Percentiles rank a stretch among this genome's conserved stretches.
phyloP scores from a whole-genome alignment of 1,139 yeast species.

The Candida sp. region DNA sequence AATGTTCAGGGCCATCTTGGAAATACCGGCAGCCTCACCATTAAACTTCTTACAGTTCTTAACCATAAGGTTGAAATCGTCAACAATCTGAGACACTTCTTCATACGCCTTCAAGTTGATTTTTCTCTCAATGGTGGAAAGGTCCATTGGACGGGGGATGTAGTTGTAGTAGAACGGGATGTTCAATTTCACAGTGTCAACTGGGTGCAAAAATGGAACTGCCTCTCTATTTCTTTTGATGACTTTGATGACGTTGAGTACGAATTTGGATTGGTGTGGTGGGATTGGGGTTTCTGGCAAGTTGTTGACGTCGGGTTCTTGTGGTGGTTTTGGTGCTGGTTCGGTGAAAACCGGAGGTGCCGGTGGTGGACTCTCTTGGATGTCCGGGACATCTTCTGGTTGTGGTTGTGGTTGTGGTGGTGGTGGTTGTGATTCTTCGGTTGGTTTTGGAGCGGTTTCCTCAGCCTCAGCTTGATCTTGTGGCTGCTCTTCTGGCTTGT shows the following conservation, averaged over 20 bases:
- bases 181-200: conserved; percentile 84
- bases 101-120: conserved; percentile 71
- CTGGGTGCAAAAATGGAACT: conserved; percentile 87
- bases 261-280: conserved; percentile 80
- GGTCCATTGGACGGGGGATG: conserved; percentile 91
- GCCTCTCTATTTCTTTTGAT: conserved; percentile 94
- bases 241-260: conserved; percentile 71
- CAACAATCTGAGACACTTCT: conserved; percentile 66
- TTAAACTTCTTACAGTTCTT: conserved; percentile 82
- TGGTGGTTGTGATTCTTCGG: not conserved
- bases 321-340: conserved; percentile 76
- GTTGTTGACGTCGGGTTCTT: conserved; percentile 74
- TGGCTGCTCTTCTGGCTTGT: not conserved
- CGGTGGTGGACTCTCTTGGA: conserved; percentile 2
- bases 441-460: too few species aligned
- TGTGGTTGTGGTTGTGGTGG: not conserved
- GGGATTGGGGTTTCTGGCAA: conserved; percentile 78
- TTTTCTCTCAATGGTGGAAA: conserved; percentile 88
- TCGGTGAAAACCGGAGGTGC: conserved; percentile 18
- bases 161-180: conserved; percentile 90
- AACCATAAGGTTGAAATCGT: conserved; percentile 88
- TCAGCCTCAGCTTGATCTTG: not conserved
- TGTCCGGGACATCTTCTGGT: not conserved
- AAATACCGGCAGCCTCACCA: conserved; percentile 81
- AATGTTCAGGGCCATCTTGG: conserved; percentile 90